Evolutionary conservation across 345 rosid species (phyloP).

Genomic region (Limnanthes douglasii): DNA sequence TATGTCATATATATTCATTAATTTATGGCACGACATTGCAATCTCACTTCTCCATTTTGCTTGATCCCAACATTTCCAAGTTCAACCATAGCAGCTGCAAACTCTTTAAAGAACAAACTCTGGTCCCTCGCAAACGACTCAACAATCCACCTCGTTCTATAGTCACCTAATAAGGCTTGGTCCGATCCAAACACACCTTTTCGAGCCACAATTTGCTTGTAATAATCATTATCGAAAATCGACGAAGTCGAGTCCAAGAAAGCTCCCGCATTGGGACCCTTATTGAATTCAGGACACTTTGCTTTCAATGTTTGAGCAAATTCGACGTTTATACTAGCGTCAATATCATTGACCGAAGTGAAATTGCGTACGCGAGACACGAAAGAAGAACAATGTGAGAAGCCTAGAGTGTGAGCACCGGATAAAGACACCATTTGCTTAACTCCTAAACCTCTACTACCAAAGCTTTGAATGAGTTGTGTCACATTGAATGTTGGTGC

Average conservation of each 20-base stretch:
- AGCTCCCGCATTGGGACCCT: slow-evolving; percentile 40
- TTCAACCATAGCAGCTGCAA: slow-evolving; percentile 53
- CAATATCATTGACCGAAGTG: slow-evolving; percentile 33
- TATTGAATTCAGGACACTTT: slow-evolving; percentile 33
- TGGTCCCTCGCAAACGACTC: slow-evolving; percentile 43
- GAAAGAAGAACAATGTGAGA: slow-evolving; percentile 82
- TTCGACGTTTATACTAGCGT: slow-evolving; percentile 39
- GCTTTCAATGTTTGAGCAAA: slow-evolving; percentile 27
- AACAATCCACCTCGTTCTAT: slow-evolving; percentile 46
- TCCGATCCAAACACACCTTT: slow-evolving; percentile 60
- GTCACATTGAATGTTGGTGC: slow-evolving; percentile 54
- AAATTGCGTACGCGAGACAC: slow-evolving; percentile 45
- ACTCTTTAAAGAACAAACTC: slow-evolving; percentile 47
- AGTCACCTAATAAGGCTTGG: slow-evolving; percentile 33
- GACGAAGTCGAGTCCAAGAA: slow-evolving; percentile 49
- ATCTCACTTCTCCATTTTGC: slow-evolving; percentile 56
- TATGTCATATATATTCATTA: too few relatives aligned
- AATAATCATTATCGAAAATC: slow-evolving; percentile 51
- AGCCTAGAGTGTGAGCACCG: slow-evolving; percentile 67
- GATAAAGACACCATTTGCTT: slow-evolving; percentile 77
- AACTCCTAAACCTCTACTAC: slow-evolving; percentile 40
- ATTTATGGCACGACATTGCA: slow-evolving; percentile 28
- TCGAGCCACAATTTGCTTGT: slow-evolving; percentile 35
- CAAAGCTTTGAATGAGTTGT: slow-evolving; percentile 62
- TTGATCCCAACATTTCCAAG: slow-evolving; percentile 54